Conservation (phyloP, 2,329 filamentous ascomycete genomes). For the Elsinoe ampelina region DNA sequence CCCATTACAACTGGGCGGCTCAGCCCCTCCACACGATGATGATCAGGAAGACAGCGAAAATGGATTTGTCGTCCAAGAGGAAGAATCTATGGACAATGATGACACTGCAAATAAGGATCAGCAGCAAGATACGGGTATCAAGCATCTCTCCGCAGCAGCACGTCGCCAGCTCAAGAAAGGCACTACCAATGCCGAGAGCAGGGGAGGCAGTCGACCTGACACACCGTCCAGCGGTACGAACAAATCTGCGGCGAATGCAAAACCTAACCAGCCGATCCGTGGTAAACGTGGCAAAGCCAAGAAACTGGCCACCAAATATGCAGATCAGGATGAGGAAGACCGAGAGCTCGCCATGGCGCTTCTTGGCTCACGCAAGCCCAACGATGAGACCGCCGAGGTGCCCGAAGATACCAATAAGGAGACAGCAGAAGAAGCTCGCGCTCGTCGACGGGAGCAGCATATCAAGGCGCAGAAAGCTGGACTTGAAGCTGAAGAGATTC, state of each 20-base stretch:
- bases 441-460: slow-evolving; percentile 70
- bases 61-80: slow-evolving; percentile 28
- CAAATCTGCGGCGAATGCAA: slow-evolving; percentile 19
- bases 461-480: slow-evolving; percentile 65
- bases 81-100: slow-evolving; percentile 14
- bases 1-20: slow-evolving; percentile 17
- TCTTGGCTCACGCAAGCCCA: slow-evolving; percentile 65
- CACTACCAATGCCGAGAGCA: slow-evolving; percentile 14
- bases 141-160: slow-evolving; percentile 31
- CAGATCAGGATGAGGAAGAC: slow-evolving; percentile 89
- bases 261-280: slow-evolving; percentile 37
- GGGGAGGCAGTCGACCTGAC: slow-evolving; percentile 17
- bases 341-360: slow-evolving; percentile 71
- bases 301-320: slow-evolving; percentile 83
- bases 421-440: slow-evolving; percentile 52
- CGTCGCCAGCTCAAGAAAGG: slow-evolving; percentile 31
- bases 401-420: slow-evolving; percentile 56
- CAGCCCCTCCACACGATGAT: slow-evolving; percentile 4
- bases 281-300: slow-evolving; percentile 77
- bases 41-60: slow-evolving; percentile 25
- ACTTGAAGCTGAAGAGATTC: slow-evolving; percentile 63
- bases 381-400: slow-evolving; percentile 58
- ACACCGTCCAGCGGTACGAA: slow-evolving; percentile 16
- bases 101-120: slow-evolving; percentile 9
- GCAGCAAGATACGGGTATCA: slow-evolving; percentile 21